Evolutionary conservation across 108 stramenopile genomes (phyloP).

Genomic region (Conticribra guillardii): DNA sequence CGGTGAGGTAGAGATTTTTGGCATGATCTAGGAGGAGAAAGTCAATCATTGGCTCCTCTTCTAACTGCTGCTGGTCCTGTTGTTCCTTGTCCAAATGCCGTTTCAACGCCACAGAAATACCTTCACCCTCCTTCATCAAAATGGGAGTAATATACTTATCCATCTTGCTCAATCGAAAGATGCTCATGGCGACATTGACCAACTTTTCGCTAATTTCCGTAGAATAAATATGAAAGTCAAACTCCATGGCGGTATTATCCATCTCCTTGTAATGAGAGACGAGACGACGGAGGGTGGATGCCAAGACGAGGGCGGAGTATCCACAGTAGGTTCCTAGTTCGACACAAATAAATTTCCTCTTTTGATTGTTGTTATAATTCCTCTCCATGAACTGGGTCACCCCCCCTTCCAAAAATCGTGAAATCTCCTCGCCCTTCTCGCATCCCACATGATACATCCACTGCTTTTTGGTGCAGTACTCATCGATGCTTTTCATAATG

Average conservation of each 20-base stretch:
- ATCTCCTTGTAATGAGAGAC: neutral
- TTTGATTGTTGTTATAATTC: neutral
- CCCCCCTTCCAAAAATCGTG: slow-evolving; percentile 35
- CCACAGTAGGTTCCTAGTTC: slow-evolving; percentile 93
- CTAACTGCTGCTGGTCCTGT: neutral
- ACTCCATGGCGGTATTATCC: slow-evolving; percentile 3
- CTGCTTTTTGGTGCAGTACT: slow-evolving; percentile 75
- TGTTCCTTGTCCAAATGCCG: neutral
- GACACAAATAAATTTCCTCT: slow-evolving; percentile 50
- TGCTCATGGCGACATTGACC: slow-evolving; percentile 30
- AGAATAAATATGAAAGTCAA: slow-evolving; percentile 39
- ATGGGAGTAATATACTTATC: slow-evolving; percentile 38
- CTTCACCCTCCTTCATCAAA: slow-evolving; percentile 20
- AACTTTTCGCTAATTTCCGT: slow-evolving; percentile 38
- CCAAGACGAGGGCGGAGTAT: slow-evolving; percentile 73
- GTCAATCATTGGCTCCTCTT: slow-evolving; percentile 40
- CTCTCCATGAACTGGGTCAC: slow-evolving; percentile 7
- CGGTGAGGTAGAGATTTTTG: slow-evolving; percentile 76
- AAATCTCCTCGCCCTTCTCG: slow-evolving; percentile 66
- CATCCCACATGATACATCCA: slow-evolving; percentile 94
- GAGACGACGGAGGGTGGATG: slow-evolving; percentile 24
- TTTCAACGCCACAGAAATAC: slow-evolving; percentile 8
- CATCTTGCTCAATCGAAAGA: slow-evolving; percentile 41
- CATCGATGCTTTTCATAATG: slow-evolving; percentile 67
- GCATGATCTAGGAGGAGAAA: slow-evolving; percentile 91